Percentiles rank a stretch among this genome's conserved stretches.
phyloP scores from a whole-genome alignment of 2,329 filamentous ascomycete genomes.

The Cercospora brassicicola region DNA sequence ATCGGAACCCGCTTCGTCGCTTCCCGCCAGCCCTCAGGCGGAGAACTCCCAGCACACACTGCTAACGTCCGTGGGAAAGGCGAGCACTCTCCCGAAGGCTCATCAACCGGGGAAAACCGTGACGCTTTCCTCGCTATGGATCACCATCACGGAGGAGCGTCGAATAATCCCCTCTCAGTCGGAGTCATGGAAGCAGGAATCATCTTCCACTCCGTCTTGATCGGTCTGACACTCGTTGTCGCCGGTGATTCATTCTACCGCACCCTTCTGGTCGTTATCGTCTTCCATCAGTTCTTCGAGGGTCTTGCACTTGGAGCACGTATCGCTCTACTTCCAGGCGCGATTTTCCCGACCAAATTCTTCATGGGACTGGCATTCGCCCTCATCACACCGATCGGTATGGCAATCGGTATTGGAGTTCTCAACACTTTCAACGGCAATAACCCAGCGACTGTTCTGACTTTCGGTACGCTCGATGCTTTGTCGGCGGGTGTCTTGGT shows the following conservation, averaged over 20 bases:
- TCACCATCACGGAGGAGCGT: constrained; percentile 21
- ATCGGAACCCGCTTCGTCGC: constrained; percentile 40
- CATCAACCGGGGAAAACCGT: constrained; percentile 6
- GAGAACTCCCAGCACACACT: constrained; percentile 28
- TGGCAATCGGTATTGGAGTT: constrained; percentile 76
- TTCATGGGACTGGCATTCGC: constrained; percentile 65
- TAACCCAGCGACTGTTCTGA: constrained; percentile 65
- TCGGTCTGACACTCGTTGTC: constrained; percentile 67
- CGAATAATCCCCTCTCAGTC: constrained; percentile 47
- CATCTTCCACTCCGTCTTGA: constrained; percentile 49
- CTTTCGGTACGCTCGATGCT: constrained; percentile 72
- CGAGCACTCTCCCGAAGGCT: constrained; percentile 5
- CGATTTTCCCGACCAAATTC: constrained; percentile 51
- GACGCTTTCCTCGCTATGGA: constrained; percentile 51
- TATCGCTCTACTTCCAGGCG: constrained; percentile 65
- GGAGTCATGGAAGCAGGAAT: constrained; percentile 80
- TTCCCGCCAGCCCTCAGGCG: constrained; percentile 4
- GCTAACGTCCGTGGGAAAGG: constrained; percentile 11
- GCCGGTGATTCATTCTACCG: constrained; percentile 62
- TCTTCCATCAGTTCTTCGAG: constrained; percentile 93
- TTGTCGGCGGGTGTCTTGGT: constrained; percentile 72
- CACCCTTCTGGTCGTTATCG: constrained; percentile 63
- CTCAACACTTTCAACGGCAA: constrained; percentile 72
- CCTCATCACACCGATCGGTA: constrained; percentile 72
- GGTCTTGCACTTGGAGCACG: constrained; percentile 85